phyloP scores from a whole-genome alignment of 495 filamentous ascomycete genomes.

The Penicillium herquei region DNA sequence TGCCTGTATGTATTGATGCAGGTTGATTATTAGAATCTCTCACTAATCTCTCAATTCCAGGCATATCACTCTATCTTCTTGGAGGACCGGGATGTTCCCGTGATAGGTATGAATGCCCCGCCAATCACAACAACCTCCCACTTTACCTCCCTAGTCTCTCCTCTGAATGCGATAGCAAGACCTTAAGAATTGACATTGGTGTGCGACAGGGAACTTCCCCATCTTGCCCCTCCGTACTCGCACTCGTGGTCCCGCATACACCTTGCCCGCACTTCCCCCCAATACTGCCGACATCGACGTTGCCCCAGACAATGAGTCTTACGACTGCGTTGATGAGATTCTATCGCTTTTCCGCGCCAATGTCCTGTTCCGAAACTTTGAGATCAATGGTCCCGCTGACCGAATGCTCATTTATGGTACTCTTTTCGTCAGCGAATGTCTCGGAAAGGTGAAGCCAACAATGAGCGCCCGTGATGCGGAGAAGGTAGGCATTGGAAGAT shows the following conservation, averaged over 20 bases:
- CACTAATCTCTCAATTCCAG: constrained; percentile 41
- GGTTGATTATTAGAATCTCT: neutral
- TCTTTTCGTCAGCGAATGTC: constrained; percentile 84
- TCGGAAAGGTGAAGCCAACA: constrained; percentile 75
- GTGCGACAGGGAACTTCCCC: constrained; percentile 75
- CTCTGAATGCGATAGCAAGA: neutral
- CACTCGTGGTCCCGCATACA: constrained; percentile 88
- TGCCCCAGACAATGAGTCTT: constrained; percentile 80
- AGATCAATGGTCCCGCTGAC: constrained; percentile 96
- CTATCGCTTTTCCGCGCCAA: constrained; percentile 94
- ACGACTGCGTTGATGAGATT: constrained; percentile 93
- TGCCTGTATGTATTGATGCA: constrained; percentile 45
- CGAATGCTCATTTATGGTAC: constrained; percentile 95
- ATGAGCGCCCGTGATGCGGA: constrained; percentile 60
- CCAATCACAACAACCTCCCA: constrained; percentile 12
- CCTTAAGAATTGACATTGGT: constrained; percentile 8
- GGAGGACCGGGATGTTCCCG: constrained; percentile 66
- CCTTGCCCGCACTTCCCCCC: constrained; percentile 70
- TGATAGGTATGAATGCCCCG: constrained; percentile 53
- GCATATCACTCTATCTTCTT: constrained; percentile 95
- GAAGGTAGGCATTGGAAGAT: constrained; percentile 43
- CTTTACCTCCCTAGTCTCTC: too few species aligned
- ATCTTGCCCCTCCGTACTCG: constrained; percentile 90
- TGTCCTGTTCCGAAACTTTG: constrained; percentile 98
- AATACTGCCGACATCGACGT: constrained; percentile 67